A percentile compares a stretch with the other conserved stretches of the same genome.
Conservation (phyloP, 352 stramenopile species). For the Phytophthora kernoviae region DNA sequence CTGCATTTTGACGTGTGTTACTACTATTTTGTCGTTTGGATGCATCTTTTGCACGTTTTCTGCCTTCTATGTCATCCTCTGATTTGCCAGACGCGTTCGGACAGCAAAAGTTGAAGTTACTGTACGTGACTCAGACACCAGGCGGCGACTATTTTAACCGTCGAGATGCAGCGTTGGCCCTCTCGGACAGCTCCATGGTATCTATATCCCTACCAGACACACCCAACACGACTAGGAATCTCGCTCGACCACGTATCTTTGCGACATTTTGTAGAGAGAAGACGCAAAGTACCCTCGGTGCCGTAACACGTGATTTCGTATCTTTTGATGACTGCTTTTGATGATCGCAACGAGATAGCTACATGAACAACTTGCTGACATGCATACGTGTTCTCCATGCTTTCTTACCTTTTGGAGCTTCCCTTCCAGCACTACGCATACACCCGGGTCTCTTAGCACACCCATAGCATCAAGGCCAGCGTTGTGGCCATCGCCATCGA, state of each 20-base stretch:
- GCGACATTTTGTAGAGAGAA: neutral
- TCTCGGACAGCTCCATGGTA: too few relatives aligned
- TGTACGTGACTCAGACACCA: neutral
- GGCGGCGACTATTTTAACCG: too few relatives aligned
- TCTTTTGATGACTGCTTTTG: neutral
- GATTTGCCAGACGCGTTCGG: neutral
- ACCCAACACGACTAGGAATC: neutral
- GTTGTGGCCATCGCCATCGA: neutral
- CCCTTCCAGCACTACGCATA: slow-evolving; percentile 2
- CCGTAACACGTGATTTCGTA: neutral
- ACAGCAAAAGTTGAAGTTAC: slow-evolving; percentile 1
- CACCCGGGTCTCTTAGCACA: slow-evolving; percentile 4
- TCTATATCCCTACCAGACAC: too few relatives aligned
- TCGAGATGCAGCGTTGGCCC: neutral
- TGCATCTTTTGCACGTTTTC: too few relatives aligned
- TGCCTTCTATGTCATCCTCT: too few relatives aligned
- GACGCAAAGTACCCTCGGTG: neutral
- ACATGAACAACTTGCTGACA: neutral
- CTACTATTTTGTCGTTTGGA: too few relatives aligned
- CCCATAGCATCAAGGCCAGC: slow-evolving; percentile 2
- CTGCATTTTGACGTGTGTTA: too few relatives aligned
- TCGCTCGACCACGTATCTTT: neutral
- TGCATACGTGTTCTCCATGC: neutral
- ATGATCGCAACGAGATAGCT: neutral
- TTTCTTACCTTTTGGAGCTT: neutral